phyloP scores from a whole-genome alignment of 2,329 filamentous ascomycete genomes.

The Hypoxylon sp. region DNA sequence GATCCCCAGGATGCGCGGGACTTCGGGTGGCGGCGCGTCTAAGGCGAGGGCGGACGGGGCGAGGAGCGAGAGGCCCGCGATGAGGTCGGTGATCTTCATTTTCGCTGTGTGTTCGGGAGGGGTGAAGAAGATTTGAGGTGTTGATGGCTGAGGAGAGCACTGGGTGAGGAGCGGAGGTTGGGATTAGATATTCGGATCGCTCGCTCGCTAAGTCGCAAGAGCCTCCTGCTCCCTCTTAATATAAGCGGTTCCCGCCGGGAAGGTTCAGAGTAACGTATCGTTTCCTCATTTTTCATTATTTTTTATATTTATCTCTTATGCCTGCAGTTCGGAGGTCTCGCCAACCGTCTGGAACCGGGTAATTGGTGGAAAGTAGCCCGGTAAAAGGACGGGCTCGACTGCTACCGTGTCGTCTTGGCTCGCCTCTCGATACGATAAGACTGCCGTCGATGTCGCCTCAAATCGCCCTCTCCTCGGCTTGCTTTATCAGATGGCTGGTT shows the following conservation, averaged over 20 bases:
- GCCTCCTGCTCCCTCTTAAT: slow-evolving; percentile 1
- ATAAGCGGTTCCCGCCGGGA: slow-evolving; percentile 9
- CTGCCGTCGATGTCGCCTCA: no score
- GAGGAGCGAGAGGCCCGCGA: slow-evolving; percentile 11
- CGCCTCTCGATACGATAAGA: slow-evolving; percentile 19
- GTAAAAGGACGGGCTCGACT: slow-evolving; percentile 4
- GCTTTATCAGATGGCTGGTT: slow-evolving; percentile 15
- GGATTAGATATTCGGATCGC: not conserved
- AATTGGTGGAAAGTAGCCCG: slow-evolving; percentile 11
- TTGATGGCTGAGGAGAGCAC: not conserved
- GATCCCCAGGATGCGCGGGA: slow-evolving; percentile 19
- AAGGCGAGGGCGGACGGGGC: slow-evolving; percentile 3
- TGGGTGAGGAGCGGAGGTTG: not conserved
- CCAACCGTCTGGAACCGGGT: slow-evolving; percentile 15
- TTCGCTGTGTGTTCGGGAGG: not conserved
- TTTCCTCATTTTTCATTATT: no score
- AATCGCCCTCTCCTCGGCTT: no score
- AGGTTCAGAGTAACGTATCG: slow-evolving; percentile 10
- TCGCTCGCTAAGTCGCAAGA: not conserved
- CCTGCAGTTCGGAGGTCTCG: slow-evolving; percentile 3
- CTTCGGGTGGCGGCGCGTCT: slow-evolving; percentile 24
- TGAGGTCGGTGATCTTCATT: slow-evolving; percentile 11
- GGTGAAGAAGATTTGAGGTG: not conserved
- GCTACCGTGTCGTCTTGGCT: slow-evolving; percentile 6
- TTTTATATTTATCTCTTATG: slow-evolving; percentile 18